Percentiles rank a stretch among this genome's conserved stretches.
phyloP scores from a whole-genome alignment of 2,329 filamentous ascomycete species.

The Penicillium nordicum region DNA sequence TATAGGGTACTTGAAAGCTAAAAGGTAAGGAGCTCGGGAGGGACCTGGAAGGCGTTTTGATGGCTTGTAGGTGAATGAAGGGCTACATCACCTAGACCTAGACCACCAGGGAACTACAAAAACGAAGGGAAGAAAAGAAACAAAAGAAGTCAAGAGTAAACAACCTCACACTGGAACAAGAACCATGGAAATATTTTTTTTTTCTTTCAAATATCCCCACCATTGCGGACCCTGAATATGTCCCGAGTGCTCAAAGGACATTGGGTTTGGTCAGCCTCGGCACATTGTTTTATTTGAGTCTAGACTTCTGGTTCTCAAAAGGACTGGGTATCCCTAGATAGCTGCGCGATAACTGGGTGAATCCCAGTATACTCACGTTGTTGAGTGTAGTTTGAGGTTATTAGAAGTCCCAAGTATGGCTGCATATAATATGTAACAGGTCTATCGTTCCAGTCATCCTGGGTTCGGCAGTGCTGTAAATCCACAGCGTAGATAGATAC shows the following conservation, averaged over 20 bases:
- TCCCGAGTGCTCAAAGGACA: background rate
- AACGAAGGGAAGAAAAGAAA: background rate
- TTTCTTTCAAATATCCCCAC: background rate
- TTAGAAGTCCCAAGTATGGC: background rate
- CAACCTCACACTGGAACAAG: background rate
- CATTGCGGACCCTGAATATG: background rate
- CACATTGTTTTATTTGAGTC: background rate
- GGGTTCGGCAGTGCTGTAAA: background rate
- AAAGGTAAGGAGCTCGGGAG: background rate
- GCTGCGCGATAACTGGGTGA: background rate
- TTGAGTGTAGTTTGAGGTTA: background rate
- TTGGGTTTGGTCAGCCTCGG: background rate
- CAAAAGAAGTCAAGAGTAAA: background rate
- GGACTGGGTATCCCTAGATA: background rate
- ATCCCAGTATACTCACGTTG: background rate
- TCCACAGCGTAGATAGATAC: background rate
- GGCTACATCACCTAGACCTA: background rate
- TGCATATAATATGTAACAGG: background rate
- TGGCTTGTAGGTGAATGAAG: background rate
- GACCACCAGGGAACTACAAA: background rate
- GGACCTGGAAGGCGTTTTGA: background rate
- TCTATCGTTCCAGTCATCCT: background rate
- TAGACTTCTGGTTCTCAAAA: background rate
- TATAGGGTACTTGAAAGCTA: background rate
- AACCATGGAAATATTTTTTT: background rate